Base-by-base conservation (phyloP, 2,329 filamentous ascomycete genomes). In the Fusarium circinatum region DNA sequence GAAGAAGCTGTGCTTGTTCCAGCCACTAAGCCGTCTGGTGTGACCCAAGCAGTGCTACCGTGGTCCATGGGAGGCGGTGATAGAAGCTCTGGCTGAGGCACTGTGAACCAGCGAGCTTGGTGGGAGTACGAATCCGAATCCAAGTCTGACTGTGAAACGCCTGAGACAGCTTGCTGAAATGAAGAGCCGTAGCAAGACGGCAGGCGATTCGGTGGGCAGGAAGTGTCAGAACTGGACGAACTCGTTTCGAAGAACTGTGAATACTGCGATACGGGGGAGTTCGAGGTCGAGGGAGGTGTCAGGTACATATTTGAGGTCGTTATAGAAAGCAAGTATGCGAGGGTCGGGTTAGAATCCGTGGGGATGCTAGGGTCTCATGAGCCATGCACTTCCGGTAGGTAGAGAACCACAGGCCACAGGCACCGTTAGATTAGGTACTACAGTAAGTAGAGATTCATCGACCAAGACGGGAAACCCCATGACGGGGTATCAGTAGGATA, bases 121-220 rank as follows among this genome's bases (percentile, higher is more conserved):
- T 82, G 82, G 77, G 82, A 85, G 69, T 82, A 77, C 55, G 82
- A 81, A 62, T 84, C 78, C 38, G 74, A 68, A 52, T 78, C 82
- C 80, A 85, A 86, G 62, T 84, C 76, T 59, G 85, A 82, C 20
- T 81, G 81, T 71, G 85, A 79, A 70, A 83, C 84, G 77, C 85
- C 86, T 71, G 85, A 83, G 58, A 83, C 82, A 41, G 83, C 44
- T 56, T 62, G 79, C 54, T 86, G 78, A 32, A 80, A 82, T 48
- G 86, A 85, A 52, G 86, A 86, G 20, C 84, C 83, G 73, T 88
- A 86, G 70, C 84, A 84, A 61, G 84, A 79, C 58, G 81, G 80
- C 17, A 85, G 81, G 41, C 79, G 83, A 62, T 81, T 79, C 59
- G 83, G 62, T 47, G 67, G 59, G 61, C 70, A 70, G 38, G 63